Conservation (phyloP, 495 filamentous ascomycete species). For the Recurvomyces mirabilis region DNA sequence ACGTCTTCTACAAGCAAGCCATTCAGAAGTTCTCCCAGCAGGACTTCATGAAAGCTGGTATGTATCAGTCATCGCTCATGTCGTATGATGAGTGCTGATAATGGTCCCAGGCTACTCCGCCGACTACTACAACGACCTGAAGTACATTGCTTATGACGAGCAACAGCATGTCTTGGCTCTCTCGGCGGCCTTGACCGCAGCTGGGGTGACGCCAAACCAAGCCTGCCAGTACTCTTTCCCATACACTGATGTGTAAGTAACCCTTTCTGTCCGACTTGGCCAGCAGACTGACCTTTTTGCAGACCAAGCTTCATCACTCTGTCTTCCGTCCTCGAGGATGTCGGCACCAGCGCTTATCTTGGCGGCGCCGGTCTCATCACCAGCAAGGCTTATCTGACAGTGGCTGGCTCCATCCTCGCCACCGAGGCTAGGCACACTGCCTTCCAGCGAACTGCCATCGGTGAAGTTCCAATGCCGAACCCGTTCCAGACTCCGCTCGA, state of each 20-base stretch:
- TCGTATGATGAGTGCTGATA: background rate
- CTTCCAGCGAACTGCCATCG: conserved; percentile 39
- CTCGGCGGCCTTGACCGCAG: conserved; percentile 34
- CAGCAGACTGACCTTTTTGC: conserved; percentile 2
- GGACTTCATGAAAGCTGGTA: conserved; percentile 40
- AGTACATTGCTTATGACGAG: conserved; percentile 41
- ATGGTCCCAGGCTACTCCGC: conserved; percentile 5
- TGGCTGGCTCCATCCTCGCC: conserved; percentile 46
- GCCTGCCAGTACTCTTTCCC: conserved; percentile 45
- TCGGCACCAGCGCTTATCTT: conserved; percentile 34
- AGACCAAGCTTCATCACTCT: conserved; percentile 36
- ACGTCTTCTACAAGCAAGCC: conserved; percentile 41
- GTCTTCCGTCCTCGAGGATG: conserved; percentile 42
- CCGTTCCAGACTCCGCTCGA: conserved; percentile 45
- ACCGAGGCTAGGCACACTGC: conserved; percentile 47
- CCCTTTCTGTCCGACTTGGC: background rate
- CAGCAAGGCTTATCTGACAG: conserved; percentile 40
- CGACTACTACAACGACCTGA: conserved; percentile 39
- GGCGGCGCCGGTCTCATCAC: conserved; percentile 45
- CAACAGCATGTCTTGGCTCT: conserved; percentile 42
- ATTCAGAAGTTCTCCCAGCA: conserved; percentile 39
- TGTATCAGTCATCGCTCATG: conserved; percentile 14
- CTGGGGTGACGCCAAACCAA: conserved; percentile 37
- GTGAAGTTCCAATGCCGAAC: conserved; percentile 38
- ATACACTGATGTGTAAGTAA: conserved; percentile 26